Percentiles rank a stretch among this genome's conserved stretches.
Evolutionary conservation across 305 asterid genomes (phyloP).

Genomic region (Solanum hybrid): DNA sequence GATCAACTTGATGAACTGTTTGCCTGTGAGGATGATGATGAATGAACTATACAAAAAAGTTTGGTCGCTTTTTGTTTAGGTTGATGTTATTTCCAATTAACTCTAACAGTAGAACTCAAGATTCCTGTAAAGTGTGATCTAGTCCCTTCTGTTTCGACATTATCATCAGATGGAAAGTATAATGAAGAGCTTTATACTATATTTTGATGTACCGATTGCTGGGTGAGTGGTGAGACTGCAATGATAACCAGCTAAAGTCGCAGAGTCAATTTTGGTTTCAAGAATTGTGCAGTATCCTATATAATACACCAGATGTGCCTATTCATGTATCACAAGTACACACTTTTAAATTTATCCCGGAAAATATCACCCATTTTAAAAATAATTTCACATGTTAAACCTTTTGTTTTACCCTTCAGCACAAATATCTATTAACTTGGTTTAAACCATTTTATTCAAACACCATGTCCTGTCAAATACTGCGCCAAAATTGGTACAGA

Average conservation of each 20-base stretch:
- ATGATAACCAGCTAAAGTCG: background rate
- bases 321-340: background rate
- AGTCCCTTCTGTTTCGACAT: background rate
- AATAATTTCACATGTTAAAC: background rate
- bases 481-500: background rate
- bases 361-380: background rate
- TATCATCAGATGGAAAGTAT: background rate
- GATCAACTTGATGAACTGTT: conserved; percentile 65
- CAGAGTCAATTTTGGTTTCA: background rate
- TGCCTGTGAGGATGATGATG: conserved; percentile 36
- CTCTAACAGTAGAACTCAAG: background rate
- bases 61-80: background rate
- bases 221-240: background rate
- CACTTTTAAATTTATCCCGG: background rate
- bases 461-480: background rate
- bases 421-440: background rate
- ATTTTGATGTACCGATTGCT: background rate
- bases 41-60: conserved; percentile 8
- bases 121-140: background rate
- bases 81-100: background rate
- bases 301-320: background rate
- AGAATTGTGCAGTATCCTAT: background rate
- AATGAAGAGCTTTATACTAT: background rate
- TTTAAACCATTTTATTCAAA: background rate
- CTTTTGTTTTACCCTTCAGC: background rate